Percentiles rank a stretch among this genome's conserved stretches.
Evolutionary conservation across 1,284 basidiomycete genomes (phyloP).

Genomic region (Inonotus hispidus): DNA sequence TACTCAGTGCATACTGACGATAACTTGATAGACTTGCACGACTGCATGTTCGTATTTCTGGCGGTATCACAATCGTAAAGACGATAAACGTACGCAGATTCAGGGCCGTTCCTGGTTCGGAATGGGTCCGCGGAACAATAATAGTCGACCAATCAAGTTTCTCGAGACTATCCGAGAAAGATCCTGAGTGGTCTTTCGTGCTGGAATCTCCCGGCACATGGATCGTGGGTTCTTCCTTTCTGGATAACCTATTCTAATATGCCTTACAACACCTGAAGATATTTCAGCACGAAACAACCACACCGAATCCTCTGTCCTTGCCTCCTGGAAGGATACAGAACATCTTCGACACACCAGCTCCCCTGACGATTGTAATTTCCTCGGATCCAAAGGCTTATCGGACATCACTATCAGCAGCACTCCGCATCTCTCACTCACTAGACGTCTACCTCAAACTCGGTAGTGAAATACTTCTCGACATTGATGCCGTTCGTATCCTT

Average conservation of each 20-base stretch:
- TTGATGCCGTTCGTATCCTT: slow-evolving; percentile 31
- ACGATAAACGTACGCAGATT: slow-evolving; percentile 41
- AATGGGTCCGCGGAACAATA: not conserved
- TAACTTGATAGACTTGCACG: slow-evolving; percentile 28
- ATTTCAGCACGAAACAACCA: slow-evolving; percentile 15
- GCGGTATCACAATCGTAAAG: slow-evolving; percentile 27
- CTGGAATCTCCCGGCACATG: not conserved
- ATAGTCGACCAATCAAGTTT: not conserved
- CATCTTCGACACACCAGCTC: slow-evolving; percentile 49
- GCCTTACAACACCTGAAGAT: not conserved
- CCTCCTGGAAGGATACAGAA: slow-evolving; percentile 19
- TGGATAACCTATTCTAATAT: not conserved
- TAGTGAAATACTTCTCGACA: slow-evolving; percentile 47
- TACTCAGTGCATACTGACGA: not conserved
- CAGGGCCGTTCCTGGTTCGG: slow-evolving; percentile 26
- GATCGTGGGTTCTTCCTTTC: not conserved
- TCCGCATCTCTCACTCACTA: slow-evolving; percentile 63
- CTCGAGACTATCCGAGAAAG: not conserved
- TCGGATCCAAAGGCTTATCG: slow-evolving; percentile 23
- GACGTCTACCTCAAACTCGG: slow-evolving; percentile 68
- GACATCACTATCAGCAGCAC: slow-evolving; percentile 43
- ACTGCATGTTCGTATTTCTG: slow-evolving; percentile 24
- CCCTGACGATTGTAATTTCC: slow-evolving; percentile 53
- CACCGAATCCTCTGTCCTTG: slow-evolving; percentile 35
- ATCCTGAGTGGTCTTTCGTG: not conserved